Base-by-base conservation (phyloP, 495 filamentous ascomycete genomes). In the Letharia columbiana region DNA sequence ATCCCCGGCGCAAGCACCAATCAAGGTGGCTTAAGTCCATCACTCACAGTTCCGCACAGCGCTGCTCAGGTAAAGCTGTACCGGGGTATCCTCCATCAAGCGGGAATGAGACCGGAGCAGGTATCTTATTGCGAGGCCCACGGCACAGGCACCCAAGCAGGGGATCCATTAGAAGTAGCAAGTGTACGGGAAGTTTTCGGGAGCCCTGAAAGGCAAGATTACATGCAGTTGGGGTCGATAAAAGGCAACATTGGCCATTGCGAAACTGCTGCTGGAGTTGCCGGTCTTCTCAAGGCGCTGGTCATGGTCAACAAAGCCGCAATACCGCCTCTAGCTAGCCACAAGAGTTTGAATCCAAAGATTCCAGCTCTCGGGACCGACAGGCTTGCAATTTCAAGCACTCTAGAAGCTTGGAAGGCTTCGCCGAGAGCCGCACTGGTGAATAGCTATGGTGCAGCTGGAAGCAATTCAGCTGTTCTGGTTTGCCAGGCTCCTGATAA, bases 21-120 rank as follows among this genome's bases (percentile, higher is more conserved):
- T 65, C 89, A 91, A 69, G 87, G 84, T 13, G 80, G 82, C 1
- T 84, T 88, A 64, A 82, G 82, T 54, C 84, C 87, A 8, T 87
- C 87, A 15, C 86, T 92, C 66, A 89, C 88, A 3, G 86, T 88
- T 12, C 79, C 80, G 0, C 69, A 79, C 41, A 49, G 63, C 0
- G 45, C 58, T 0, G 74, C 79, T 7, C 75, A 75, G 45, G 59
- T 61, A 17, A 57, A 69, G 0, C 66, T 80, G 0, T 80, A 62
- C 49, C 20, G 18, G 18, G 35, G 67, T 4, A 66, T 74, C 0
- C 18, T 70, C 0, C 6, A 15, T 31, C 42, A 64, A 12, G 68
- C 73, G 0, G 39, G 64, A 4, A 17, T 78, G 0, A 49, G 64
- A 2, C 65, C 74, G 0, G 12, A 23, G 0, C 33, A 75, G 1